Evolutionary conservation across 2,329 filamentous ascomycete species (phyloP), one percentile per base, ranked within the genome.

Genomic region (Aspergillus sp.): DNA sequence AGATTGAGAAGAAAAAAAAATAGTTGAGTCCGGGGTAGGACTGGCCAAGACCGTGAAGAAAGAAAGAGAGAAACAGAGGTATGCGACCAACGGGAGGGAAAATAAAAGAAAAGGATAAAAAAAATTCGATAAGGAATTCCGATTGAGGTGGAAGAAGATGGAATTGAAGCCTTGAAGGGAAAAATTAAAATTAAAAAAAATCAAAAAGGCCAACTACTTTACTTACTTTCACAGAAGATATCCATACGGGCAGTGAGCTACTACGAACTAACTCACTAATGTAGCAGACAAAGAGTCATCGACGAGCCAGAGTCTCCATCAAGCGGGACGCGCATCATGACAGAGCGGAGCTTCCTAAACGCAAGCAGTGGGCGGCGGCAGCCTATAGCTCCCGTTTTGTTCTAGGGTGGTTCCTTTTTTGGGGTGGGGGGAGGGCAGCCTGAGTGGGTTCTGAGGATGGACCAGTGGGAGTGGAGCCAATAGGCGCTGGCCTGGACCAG

Each of bases 401-500:
- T 47, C 38, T 54, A 55, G 54, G 49, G 63, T 51, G 61, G 58
- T 60, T 63, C 58, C 57, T 57, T 47, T 57, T 60, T 62, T 60
- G 51, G 43, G 49, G 51, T 55, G n/a, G 47, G 59, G 54, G 32
- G 43, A 54, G 51, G 53, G 61, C 58, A 55, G 53, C 52, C 43
- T 49, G 30, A 45, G 58, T 57, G 43, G 32, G 38, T 36, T 36
- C 50, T 39, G 63, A 57, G 53, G 55, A 65, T 65, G 60, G 60
- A 53, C 57, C 56, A 65, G 63, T 49, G 55, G 64, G 51, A 67
- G 64, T 65, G 63, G 64, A 65, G 57, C 65, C 65, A 67, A 63
- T 63, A 57, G 61, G 39, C 52, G 53, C 25, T 43, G 53, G 30
- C 54, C 47, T 50, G 47, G 47, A 25, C 47, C 25, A 25, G 57